Base-by-base conservation (phyloP, 192 early-diverging fungal genomes). In the Rhizophagus prolifer region DNA sequence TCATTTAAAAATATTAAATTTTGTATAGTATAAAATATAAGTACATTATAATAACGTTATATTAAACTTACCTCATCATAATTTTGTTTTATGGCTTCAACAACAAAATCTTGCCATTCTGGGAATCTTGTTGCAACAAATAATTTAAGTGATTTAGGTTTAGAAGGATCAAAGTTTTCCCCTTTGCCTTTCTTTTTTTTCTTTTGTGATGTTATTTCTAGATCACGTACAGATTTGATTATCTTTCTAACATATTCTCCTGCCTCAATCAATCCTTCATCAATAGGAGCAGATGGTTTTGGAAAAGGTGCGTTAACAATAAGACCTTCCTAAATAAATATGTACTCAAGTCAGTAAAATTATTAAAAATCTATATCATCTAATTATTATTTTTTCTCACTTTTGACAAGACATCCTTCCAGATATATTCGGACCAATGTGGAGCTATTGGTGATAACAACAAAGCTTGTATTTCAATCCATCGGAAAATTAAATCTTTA, bases 361-460 rank as follows among this genome's bases (percentile, higher is more conserved):
- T 44, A 12, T 44, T 1, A 44, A 44, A 44, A 44, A 25, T 25
- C 4, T 21, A 23, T 60, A 16, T 21, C 19, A 61, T n/a, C 3
- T 3, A 61, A 61, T 61, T 41, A 31, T 34, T 38, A 41, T 9
- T 36, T 14, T n/a, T n/a, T 19, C 47, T 26, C 30, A 76, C 77
- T 82, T 98, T 96, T 77, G 90, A 84, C 76, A 98, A 84, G 60
- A 97, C 65, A 25, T 87, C 83, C 46, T 80, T 81, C 96, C 96
- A 99, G 59, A 98, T 82, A 81, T 96, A 85, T 82, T 99, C 97
- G 62, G 91, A 88, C 94, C 94, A 98, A 87, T 98, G 97, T 16
- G 98, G 94, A 28, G 91, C 90, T 74, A 99, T 91, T 30, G 98
- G 97, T 54, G 91, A 84, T 65, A 99, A 80, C 71, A 95, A 78